Base-by-base conservation (phyloP, 2,329 filamentous ascomycete species). In the Monosporascus sp. region DNA sequence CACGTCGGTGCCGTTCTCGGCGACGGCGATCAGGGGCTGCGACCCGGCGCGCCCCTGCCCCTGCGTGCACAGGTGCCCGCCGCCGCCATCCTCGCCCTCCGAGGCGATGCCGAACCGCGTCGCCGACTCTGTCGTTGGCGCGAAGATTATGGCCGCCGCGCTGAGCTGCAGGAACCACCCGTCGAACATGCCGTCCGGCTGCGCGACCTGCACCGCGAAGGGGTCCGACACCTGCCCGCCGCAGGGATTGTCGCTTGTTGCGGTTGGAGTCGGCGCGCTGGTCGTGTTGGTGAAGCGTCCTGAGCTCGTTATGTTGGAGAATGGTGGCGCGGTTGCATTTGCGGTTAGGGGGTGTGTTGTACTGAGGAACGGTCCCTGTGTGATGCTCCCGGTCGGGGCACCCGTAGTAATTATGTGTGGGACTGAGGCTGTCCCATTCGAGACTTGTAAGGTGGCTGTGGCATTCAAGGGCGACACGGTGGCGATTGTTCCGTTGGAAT, bases 121-220 rank as follows among this genome's bases (percentile, higher is more conserved):
- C 6, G 62, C 60, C 1, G 50, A 50, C 5, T 49, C 52, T 2
- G 51, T 44, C 3, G 53, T 55, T 0, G 57, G 55, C 6, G 59
- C 63, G 58, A 69, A 67, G 17, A 69, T 55, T 24, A 65, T 48
- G 6, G 54, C 59, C 49, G 62, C 58, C 0, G 63, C 65, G 50
- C 60, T 62, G n/a, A 68, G 50, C 39, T 54, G 55, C 3, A 66
- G 55, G 47, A 56, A 68, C 67, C 67, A 68, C 4, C 57, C 57
- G 56, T 69, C 58, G 50, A 68, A 66, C 36, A 59, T 37, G 7
- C 67, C 62, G 47, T 58, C 60, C 0, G 65, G 63, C 51, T 67
- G 65, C 1, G 60, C 53, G 24, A 65, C 60, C 8, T 59, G 61
- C 1, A 68, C 48, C 8, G 54, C 36, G 53, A 69, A 69, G 2